These are phyloP conservation scores for Phyllosticta capitalensis DNA, from an alignment of 2,329 filamentous ascomycete species.

Conservation along the genomic window DNA sequence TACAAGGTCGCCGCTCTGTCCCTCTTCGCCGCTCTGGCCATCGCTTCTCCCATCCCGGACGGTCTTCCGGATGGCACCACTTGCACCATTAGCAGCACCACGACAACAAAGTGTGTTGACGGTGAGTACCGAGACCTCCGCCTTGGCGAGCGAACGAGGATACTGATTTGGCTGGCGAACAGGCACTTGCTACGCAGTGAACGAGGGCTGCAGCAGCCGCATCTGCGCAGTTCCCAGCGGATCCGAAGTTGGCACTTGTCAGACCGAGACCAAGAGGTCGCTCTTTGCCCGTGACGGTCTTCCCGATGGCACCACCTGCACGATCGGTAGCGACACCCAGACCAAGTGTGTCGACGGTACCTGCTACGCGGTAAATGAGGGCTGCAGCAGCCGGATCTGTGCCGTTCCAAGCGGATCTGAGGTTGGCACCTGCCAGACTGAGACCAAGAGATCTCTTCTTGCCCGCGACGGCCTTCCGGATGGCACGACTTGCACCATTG, in stretches of 20 bases:
- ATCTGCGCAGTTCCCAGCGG: too few relatives aligned
- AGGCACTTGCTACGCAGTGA: neutral
- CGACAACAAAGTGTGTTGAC: neutral
- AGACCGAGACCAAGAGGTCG: too few relatives aligned
- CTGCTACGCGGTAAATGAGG: neutral
- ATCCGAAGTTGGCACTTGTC: too few relatives aligned
- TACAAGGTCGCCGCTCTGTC: slow-evolving; percentile 4
- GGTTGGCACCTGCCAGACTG: too few relatives aligned
- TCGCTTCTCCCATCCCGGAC: neutral
- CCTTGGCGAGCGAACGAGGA: neutral
- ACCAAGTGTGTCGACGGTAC: neutral
- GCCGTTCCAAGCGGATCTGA: too few relatives aligned
- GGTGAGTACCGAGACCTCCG: neutral
- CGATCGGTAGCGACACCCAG: neutral
- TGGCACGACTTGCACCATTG: too few relatives aligned
- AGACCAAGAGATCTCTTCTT: too few relatives aligned
- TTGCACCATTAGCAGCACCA: neutral
- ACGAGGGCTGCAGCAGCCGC: neutral
- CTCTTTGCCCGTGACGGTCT: too few relatives aligned
- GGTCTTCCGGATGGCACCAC: neutral
- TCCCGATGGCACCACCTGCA: neutral
- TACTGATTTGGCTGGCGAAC: neutral
- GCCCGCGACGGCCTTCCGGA: too few relatives aligned
- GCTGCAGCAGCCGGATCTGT: too few relatives aligned
- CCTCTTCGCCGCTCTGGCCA: slow-evolving; percentile 1